A percentile compares a stretch with the other conserved stretches of the same genome.
Conservation (phyloP, 768 basidiomycete species). For the Xerocomus brunneocitrinus region DNA sequence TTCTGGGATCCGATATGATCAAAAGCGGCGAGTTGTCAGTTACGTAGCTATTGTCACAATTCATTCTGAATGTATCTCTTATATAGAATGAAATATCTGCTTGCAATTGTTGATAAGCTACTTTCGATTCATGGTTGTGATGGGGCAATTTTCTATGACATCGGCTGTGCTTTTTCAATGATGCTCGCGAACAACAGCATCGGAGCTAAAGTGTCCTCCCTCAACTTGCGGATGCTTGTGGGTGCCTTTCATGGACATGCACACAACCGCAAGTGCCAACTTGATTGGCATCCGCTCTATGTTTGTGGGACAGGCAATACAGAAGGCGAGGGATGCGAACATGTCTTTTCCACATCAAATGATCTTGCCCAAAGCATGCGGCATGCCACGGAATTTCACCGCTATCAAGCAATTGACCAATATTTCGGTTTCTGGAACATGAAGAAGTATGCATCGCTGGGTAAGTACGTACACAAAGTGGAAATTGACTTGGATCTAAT, state of each 20-base stretch:
- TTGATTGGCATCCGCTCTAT: constrained; percentile 4
- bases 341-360: constrained; percentile 7
- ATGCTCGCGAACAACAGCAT: background rate
- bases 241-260: background rate
- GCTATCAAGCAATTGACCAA: constrained; percentile 9
- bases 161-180: background rate
- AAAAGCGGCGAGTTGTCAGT: constrained; percentile 14
- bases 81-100: constrained; percentile 6
- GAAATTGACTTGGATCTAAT: background rate
- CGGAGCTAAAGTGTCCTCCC: background rate
- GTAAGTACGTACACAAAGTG: background rate
- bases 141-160: constrained; percentile 4
- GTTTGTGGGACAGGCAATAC: background rate
- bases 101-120: background rate
- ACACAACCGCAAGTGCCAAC: constrained; percentile 7
- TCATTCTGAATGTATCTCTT: background rate
- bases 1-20: constrained; percentile 10
- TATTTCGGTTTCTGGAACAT: constrained; percentile 6
- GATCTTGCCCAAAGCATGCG: background rate
- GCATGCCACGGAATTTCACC: constrained; percentile 2
- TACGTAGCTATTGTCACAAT: background rate
- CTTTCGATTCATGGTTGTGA: background rate
- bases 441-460: constrained; percentile 6
- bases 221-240: background rate
- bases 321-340: constrained; percentile 9